Evolutionary conservation across 208 protist genomes (phyloP).

Genomic region (Trypanosoma theileri): DNA sequence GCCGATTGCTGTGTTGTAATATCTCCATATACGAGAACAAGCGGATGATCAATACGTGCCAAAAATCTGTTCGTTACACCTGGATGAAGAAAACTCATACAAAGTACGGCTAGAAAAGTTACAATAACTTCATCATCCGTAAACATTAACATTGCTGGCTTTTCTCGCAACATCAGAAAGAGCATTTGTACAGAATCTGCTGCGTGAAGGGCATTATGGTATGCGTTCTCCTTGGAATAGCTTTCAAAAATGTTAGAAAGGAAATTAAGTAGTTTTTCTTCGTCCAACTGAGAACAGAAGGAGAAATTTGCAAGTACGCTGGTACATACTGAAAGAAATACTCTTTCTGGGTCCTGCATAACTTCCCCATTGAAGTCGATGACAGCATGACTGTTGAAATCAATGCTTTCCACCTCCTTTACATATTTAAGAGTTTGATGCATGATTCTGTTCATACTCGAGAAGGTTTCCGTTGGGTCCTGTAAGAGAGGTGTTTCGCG

Average conservation of each 20-base stretch:
- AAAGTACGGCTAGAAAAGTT: slow-evolving; percentile 68
- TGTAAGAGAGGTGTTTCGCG: slow-evolving; percentile 53
- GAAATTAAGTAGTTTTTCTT: slow-evolving; percentile 67
- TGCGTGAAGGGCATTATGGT: slow-evolving; percentile 81
- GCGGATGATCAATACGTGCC: slow-evolving; percentile 62
- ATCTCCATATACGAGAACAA: slow-evolving; percentile 73
- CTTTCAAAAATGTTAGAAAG: slow-evolving; percentile 53
- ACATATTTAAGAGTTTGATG: slow-evolving; percentile 77
- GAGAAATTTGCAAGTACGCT: slow-evolving; percentile 86
- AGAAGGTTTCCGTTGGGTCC: slow-evolving; percentile 64
- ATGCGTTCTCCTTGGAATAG: slow-evolving; percentile 65
- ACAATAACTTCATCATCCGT: slow-evolving; percentile 85
- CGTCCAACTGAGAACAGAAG: slow-evolving; percentile 57
- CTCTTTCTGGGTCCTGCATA: slow-evolving; percentile 70
- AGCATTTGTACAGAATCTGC: slow-evolving; percentile 85
- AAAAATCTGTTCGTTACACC: slow-evolving; percentile 78
- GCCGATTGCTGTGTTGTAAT: slow-evolving; percentile 47
- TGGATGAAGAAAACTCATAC: slow-evolving; percentile 77
- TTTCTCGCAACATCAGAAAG: slow-evolving; percentile 76
- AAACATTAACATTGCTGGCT: slow-evolving; percentile 69
- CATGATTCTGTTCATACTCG: slow-evolving; percentile 63
- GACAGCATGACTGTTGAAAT: slow-evolving; percentile 71
- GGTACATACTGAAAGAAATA: slow-evolving; percentile 81
- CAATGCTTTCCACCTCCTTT: slow-evolving; percentile 72
- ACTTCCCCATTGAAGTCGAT: slow-evolving; percentile 69